Evolutionary conservation across 805 yeast species (phyloP).

Genomic region (Yarrowia sp.): DNA sequence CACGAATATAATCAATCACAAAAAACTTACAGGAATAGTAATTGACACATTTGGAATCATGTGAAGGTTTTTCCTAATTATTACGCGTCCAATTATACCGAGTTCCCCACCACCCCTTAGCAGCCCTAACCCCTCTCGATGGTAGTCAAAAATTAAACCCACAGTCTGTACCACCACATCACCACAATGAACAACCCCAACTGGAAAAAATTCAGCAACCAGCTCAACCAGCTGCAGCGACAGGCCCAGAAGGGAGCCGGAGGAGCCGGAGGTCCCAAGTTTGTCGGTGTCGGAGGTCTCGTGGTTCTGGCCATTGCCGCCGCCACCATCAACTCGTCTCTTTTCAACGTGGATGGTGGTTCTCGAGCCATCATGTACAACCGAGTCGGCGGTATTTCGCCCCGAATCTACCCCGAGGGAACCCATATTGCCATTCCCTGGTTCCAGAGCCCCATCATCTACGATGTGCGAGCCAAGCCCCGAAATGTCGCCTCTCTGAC

Average conservation of each 20-base stretch:
- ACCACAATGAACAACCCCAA: slow-evolving; percentile 21
- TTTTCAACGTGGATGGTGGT: slow-evolving; percentile 95
- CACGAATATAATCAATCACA: background rate
- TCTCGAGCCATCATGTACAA: slow-evolving; percentile 95
- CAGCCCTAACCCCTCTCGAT: background rate
- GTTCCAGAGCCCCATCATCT: slow-evolving; percentile 87
- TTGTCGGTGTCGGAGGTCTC: slow-evolving; percentile 63
- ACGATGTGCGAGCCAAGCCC: slow-evolving; percentile 96
- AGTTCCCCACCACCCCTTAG: background rate
- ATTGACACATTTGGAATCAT: background rate
- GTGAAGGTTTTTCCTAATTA: background rate
- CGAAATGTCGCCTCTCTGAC: slow-evolving; percentile 93
- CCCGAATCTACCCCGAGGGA: slow-evolving; percentile 84
- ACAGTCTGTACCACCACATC: background rate
- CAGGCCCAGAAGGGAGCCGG: slow-evolving; percentile 21
- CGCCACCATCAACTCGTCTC: slow-evolving; percentile 50
- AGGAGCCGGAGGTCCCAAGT: slow-evolving; percentile 46
- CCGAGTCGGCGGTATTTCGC: slow-evolving; percentile 77
- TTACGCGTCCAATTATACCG: background rate
- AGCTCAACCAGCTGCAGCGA: slow-evolving; percentile 24
- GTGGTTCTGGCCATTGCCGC: slow-evolving; percentile 58
- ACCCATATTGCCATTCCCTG: slow-evolving; percentile 93
- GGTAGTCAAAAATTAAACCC: background rate
- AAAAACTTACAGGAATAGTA: background rate
- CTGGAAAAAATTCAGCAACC: slow-evolving; percentile 20